A percentile compares a stretch with the other conserved stretches of the same genome.
Evolutionary conservation across 176 grass and related monocot genomes (phyloP).

Genomic region (Oryza australiensis): DNA sequence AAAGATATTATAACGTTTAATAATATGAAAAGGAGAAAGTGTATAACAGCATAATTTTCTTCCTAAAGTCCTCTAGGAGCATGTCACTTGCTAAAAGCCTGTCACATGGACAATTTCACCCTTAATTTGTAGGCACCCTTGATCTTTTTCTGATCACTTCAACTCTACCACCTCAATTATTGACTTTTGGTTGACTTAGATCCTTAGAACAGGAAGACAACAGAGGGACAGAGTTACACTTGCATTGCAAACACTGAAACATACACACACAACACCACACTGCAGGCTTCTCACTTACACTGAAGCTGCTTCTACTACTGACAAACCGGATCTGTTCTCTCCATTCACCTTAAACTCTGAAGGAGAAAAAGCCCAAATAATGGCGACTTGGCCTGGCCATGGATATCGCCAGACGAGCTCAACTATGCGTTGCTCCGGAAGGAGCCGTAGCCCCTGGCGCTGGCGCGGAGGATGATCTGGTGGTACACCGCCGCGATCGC

Average conservation of each 20-base stretch:
- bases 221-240: neutral
- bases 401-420: neutral
- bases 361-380: neutral
- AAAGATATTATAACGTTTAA: no score
- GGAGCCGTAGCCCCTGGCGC: constrained; percentile 52
- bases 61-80: no score
- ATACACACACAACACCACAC: neutral
- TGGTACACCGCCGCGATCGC: constrained; percentile 70
- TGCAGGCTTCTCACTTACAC: neutral
- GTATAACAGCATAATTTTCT: no score
- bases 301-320: neutral
- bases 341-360: constrained; percentile 40
- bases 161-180: neutral
- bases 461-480: constrained; percentile 65
- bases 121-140: neutral
- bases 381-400: neutral
- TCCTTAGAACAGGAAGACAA: neutral
- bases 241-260: neutral
- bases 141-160: neutral
- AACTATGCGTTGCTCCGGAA: constrained; percentile 66
- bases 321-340: neutral
- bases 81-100: no score
- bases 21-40: no score
- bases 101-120: no score
- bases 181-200: neutral